Percentiles rank a stretch among this genome's conserved stretches.
These are phyloP conservation scores for Cryptomeria japonica DNA, from an alignment of 75 land plant genomes.

Conservation along the genomic window DNA sequence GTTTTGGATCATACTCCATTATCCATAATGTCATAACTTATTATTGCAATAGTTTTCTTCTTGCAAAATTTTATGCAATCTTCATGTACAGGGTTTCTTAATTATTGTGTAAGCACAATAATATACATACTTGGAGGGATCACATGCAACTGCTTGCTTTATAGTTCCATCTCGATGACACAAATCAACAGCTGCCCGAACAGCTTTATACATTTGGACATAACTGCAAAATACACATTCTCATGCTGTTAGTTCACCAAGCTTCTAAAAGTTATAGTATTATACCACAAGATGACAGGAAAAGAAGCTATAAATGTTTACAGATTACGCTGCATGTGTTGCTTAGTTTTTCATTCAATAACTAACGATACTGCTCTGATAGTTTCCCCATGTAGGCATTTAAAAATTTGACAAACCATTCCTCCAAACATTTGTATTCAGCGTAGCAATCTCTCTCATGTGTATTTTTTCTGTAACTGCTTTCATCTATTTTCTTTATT, in stretches of 20 bases:
- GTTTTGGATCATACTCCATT: no score
- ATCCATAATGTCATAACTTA: not conserved
- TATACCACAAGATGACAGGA: not conserved
- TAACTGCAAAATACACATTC: conserved; percentile 57
- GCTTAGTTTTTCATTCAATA: not conserved
- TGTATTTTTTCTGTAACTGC: no score
- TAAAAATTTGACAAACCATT: not conserved
- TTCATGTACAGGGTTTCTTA: conserved; percentile 6
- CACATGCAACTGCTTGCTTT: conserved; percentile 89
- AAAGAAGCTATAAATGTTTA: not conserved
- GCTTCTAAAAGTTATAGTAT: not conserved
- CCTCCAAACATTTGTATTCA: not conserved
- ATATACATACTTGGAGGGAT: conserved; percentile 72
- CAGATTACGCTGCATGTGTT: not conserved
- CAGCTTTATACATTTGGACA: conserved; percentile 80
- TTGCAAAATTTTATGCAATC: conserved; percentile 2
- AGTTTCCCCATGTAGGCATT: not conserved
- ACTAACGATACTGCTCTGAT: not conserved
- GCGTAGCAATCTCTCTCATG: no score
- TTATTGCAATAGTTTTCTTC: not conserved
- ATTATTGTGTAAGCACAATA: not conserved
- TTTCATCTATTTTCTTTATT: no score
- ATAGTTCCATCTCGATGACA: conserved; percentile 99
- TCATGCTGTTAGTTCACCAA: not conserved
- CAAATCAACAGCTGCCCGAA: conserved; percentile 91